phyloP scores from a whole-genome alignment of 129 eudicot genomes.

The Flaveria linearis region DNA sequence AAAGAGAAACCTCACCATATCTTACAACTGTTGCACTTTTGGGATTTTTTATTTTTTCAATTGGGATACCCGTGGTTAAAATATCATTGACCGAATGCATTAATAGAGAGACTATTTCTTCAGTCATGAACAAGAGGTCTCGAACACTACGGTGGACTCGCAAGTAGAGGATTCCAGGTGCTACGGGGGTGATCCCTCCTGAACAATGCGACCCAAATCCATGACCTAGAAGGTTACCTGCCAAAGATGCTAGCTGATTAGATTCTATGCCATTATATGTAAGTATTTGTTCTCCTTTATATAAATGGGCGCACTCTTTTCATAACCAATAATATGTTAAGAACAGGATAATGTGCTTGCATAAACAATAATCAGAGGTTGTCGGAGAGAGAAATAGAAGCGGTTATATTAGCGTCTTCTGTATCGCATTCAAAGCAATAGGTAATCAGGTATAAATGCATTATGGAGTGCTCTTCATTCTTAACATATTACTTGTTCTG shows the following conservation, averaged over 20 bases:
- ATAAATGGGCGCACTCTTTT: too few relatives aligned
- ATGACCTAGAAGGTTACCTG: slow-evolving; percentile 79
- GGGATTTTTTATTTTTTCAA: slow-evolving; percentile 56
- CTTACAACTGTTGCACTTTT: slow-evolving; percentile 40
- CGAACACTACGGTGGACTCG: slow-evolving; percentile 76
- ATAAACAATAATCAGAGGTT: too few relatives aligned
- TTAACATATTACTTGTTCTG: too few relatives aligned
- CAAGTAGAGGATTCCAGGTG: slow-evolving; percentile 89
- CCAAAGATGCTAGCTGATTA: slow-evolving; percentile 6
- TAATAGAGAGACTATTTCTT: slow-evolving; percentile 64
- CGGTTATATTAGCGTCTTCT: too few relatives aligned
- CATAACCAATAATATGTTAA: background rate
- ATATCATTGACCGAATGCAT: slow-evolving; percentile 77
- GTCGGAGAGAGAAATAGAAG: too few relatives aligned
- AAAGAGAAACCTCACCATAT: slow-evolving; percentile 84
- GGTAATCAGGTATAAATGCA: too few relatives aligned
- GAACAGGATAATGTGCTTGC: too few relatives aligned
- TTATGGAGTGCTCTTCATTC: too few relatives aligned
- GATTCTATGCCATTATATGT: background rate
- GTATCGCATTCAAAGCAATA: too few relatives aligned
- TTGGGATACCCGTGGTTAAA: slow-evolving; percentile 43
- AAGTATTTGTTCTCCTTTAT: background rate
- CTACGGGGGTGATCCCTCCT: slow-evolving; percentile 84
- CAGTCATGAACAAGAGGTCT: slow-evolving; percentile 65
- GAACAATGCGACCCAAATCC: slow-evolving; percentile 80